Base-by-base conservation (phyloP, 805 yeast genomes). In the Aciculoconidium aculeatum region DNA sequence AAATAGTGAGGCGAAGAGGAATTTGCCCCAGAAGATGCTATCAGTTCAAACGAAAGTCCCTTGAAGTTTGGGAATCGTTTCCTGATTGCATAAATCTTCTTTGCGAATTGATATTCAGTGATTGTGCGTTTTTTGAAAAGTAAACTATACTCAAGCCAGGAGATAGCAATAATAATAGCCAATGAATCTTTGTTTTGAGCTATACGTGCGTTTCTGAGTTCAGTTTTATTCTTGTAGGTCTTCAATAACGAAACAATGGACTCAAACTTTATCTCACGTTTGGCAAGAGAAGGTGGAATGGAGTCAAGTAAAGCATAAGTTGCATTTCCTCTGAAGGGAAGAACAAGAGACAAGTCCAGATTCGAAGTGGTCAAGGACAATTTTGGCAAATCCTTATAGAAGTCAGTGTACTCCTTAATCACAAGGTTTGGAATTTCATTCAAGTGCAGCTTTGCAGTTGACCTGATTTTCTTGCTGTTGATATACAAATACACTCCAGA, bases 181-280 rank as follows among this genome's bases (percentile, higher is more conserved):
- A 80, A 66, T 2, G 94, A 92, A 54, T 94, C 97, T 44, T 80
- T 80, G 29, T 73, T 59, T 50, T 92, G 98, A 1, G 96, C 92
- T 4, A 58, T 53, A 39, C 66, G 72, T 17, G 86, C 80, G 30
- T 90, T 90, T 26, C 60, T 53, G 11, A 85, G 63, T 53, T 92
- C 98, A 2, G 70, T 66, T 6, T 53, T 37, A 49, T 87, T 90
- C 54, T 92, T 92, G 34, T 78, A 67, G 0, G 87, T 72, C 55
- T 92, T 92, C 50, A 82, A 61, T 19, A 72, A 44, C 0, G 67
- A 38, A 3, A 64, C 41, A 8, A 61, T 37, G 0, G 69, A 61
- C 21, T 55, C 50, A 33, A 39, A 51, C 9, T 38, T 30, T 7
- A 58, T 30, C 6, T 35, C 29, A 8, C 30, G 40, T 31, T 54